Evolutionary conservation across 1,284 basidiomycete species (phyloP), one percentile per base, ranked within the genome.

Genomic region (Grifola frondosa): DNA sequence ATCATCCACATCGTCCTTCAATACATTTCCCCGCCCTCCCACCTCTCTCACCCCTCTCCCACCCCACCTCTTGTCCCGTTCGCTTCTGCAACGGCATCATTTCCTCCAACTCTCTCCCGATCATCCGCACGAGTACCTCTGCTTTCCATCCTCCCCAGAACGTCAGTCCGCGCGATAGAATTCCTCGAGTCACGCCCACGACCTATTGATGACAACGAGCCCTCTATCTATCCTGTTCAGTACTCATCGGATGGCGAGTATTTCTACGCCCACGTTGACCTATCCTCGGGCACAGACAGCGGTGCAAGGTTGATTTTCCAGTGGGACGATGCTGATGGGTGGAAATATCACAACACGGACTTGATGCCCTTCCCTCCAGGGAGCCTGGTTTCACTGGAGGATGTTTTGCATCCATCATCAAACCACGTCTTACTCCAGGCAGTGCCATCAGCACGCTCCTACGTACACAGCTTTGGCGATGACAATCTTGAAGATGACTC

Each of bases 331-430:
- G 34, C 48, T 13, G 68, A 66, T 26, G 67, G 67, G 29, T 89
- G 86, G 87, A 80, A 71, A 56, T 89, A 84, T 54, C 83, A 86
- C 60, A 81, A 88, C 61, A 65, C 75, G 19, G 69, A 74, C 37
- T 59, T 77, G 51, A 85, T 87, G 81, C 85, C 85, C n/a, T 86
- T 87, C 58, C 86, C 86, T 17, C 54, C 69, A n/a, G 56, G 66
- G 39, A 67, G 74, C n/a, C 64, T 64, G 42, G 49, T 69, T 8
- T 67, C 71, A 7, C 66, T 79, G 21, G 60, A 69, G 12, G 67
- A 72, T 13, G 50, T 52, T 6, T 42, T 59, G 19, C 40, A 53
- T 20, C 50, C 50, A 6, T 42, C 49, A 11, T 37, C 42, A 6
- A 31, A 41, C 12, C 48, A 35, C 3, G 33, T 30, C 19, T 29